A percentile compares a stretch with the other conserved stretches of the same genome.
These are phyloP conservation scores for Conticribra guillardii DNA, from an alignment of 108 stramenopile genomes.

Conservation along the genomic window DNA sequence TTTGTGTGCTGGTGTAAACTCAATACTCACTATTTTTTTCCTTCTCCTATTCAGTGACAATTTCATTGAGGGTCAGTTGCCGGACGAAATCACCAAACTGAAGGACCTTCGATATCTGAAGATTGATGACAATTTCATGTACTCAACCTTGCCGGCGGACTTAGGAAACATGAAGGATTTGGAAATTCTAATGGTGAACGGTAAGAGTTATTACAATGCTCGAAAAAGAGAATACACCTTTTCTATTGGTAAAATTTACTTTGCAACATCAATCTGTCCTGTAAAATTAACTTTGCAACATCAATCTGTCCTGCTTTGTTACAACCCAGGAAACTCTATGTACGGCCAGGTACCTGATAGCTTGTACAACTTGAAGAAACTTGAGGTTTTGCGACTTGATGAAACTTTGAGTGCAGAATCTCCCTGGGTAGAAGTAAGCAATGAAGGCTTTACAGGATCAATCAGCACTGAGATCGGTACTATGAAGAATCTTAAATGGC, in stretches of 20 bases:
- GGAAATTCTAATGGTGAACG: constrained; percentile 38
- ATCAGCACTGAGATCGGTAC: constrained; percentile 4
- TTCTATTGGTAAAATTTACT: constrained; percentile 46
- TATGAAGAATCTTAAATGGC: background rate
- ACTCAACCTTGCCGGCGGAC: constrained; percentile 37
- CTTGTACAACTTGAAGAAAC: constrained; percentile 37
- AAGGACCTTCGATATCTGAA: constrained; percentile 46
- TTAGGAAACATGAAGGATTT: constrained; percentile 54
- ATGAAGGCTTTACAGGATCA: constrained; percentile 18
- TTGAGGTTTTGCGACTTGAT: constrained; percentile 38
- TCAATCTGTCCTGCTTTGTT: no score
- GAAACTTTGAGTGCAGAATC: constrained; percentile 4
- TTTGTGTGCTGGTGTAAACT: constrained; percentile 43
- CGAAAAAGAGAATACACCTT: constrained; percentile 34
- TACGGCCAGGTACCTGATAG: constrained; percentile 48
- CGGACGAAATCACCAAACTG: constrained; percentile 46
- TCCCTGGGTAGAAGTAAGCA: constrained; percentile 1
- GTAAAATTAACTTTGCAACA: no score
- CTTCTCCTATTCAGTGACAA: constrained; percentile 52
- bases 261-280: no score
- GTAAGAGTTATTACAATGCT: constrained; percentile 33
- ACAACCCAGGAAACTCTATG: constrained; percentile 56
- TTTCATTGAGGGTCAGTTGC: constrained; percentile 45
- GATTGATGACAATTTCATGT: constrained; percentile 60
- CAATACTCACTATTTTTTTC: constrained; percentile 25